Percentiles rank a stretch among this genome's conserved stretches.
These are phyloP conservation scores for Phytophthora meadii DNA, from an alignment of 352 stramenopile genomes.

Conservation along the genomic window DNA sequence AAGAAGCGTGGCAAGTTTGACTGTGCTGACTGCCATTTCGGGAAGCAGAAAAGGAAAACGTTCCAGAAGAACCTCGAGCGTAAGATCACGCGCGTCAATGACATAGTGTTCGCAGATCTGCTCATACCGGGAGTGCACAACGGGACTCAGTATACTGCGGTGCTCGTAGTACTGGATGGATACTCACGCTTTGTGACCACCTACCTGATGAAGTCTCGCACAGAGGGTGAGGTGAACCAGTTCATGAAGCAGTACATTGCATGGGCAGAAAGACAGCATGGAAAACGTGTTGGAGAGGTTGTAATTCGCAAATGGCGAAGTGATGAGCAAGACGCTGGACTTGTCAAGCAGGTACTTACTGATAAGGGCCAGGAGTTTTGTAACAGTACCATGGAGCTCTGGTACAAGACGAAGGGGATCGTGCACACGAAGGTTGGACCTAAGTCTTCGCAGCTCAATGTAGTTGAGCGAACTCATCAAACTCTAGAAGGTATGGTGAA, in stretches of 20 bases:
- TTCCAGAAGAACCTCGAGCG: no score
- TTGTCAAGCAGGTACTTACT: conserved; percentile 1
- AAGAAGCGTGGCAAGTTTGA: no score
- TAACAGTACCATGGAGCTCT: conserved; percentile 5
- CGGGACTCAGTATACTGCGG: no score
- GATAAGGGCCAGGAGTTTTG: conserved; percentile 9
- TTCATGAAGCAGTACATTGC: conserved; percentile 9
- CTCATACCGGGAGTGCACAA: no score
- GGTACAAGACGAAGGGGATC: conserved; percentile 13
- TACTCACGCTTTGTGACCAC: conserved; percentile 5
- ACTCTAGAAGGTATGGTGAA: conserved; percentile 6
- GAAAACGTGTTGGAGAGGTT: no score
- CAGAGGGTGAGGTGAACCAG: conserved; percentile 7
- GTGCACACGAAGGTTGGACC: conserved; percentile 10
- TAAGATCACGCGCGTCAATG: no score
- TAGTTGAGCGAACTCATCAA: conserved; percentile 6
- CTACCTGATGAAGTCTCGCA: conserved; percentile 4
- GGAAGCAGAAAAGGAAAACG: no score
- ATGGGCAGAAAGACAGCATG: conserved; percentile 15
- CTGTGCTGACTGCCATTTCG: no score
- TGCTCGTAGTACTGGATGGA: neutral
- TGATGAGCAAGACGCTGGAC: neutral
- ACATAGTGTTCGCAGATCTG: no score
- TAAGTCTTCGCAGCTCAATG: conserved; percentile 6
- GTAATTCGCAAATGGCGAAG: neutral